phyloP scores from a whole-genome alignment of 23 red algal species.

The Gracilariopsis chorda region DNA sequence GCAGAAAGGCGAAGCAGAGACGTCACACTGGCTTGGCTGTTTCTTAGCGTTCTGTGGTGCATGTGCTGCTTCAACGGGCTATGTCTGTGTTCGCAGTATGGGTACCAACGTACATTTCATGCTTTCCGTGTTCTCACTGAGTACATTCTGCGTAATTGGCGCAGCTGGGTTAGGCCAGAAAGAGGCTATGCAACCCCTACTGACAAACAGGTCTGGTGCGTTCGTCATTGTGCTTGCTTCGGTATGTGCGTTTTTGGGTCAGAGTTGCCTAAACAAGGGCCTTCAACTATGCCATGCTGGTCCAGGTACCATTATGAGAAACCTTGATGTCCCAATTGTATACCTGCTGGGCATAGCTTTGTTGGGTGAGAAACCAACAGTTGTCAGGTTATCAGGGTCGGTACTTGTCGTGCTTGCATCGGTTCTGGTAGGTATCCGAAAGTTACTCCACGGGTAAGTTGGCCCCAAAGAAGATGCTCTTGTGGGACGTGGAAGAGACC shows the following conservation, averaged over 20 bases:
- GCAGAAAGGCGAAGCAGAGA: not conserved
- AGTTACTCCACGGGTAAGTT: not conserved
- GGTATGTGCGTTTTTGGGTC: constrained; percentile 21
- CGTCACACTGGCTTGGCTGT: not conserved
- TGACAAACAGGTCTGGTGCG: not conserved
- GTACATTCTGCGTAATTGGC: not conserved
- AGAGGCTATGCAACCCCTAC: not conserved
- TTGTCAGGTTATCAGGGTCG: not conserved
- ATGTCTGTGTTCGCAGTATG: constrained; percentile 9
- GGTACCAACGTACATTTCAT: constrained; percentile 16
- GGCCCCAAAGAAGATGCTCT: constrained; percentile 2
- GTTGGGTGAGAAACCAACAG: constrained; percentile 3
- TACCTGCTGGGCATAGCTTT: constrained; percentile 31
- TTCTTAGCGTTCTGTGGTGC: constrained; percentile 8
- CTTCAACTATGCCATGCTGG: constrained; percentile 23
- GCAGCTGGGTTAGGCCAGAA: not conserved
- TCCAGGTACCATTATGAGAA: constrained; percentile 33
- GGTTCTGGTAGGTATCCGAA: not conserved
- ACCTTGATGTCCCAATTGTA: constrained; percentile 33
- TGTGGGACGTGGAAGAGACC: constrained; percentile 6
- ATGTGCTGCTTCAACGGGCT: not conserved
- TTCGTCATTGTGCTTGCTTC: not conserved
- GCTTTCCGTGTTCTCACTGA: constrained; percentile 12
- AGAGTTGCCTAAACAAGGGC: constrained; percentile 35
- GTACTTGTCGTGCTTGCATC: not conserved